A percentile compares a stretch with the other conserved stretches of the same genome.
Conservation (phyloP, 805 yeast genomes). For the Lachancea thermotolerans region DNA sequence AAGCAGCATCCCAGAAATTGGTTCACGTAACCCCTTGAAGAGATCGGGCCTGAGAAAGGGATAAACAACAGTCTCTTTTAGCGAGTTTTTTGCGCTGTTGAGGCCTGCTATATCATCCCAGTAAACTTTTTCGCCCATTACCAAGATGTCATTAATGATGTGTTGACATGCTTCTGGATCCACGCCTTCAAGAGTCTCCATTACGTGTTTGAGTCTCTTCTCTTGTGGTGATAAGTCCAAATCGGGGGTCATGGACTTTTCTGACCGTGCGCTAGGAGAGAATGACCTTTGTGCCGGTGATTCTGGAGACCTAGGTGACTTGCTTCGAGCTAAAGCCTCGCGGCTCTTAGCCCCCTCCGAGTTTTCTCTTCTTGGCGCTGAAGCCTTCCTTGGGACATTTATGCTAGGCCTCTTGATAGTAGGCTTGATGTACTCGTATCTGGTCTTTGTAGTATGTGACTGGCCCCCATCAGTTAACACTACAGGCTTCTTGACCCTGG, state of each 20-base stretch:
- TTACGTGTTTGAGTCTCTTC: constrained; percentile 13
- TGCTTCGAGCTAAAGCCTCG: too few relatives aligned
- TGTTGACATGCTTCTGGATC: constrained; percentile 76
- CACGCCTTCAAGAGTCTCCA: constrained; percentile 49
- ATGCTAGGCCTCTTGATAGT: constrained; percentile 18
- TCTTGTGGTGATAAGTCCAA: constrained; percentile 6
- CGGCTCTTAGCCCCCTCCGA: not conserved
- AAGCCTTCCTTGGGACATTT: constrained; percentile 11
- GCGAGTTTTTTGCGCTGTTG: constrained; percentile 76
- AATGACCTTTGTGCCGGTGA: constrained; percentile 1
- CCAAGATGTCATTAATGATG: constrained; percentile 80
- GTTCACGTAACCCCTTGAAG: constrained; percentile 85
- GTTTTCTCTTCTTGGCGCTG: not conserved
- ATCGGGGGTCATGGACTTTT: constrained; percentile 1
- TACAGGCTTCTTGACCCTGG: not conserved
- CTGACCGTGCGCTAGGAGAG: constrained; percentile 2
- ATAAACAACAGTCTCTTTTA: constrained; percentile 92
- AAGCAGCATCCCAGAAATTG: constrained; percentile 90
- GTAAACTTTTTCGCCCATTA: constrained; percentile 81
- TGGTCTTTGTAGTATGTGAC: constrained; percentile 8
- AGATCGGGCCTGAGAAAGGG: constrained; percentile 93
- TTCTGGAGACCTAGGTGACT: constrained; percentile 3
- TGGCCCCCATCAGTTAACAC: constrained; percentile 1
- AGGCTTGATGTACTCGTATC: constrained; percentile 18
- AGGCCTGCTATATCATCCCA: constrained; percentile 97